Base-by-base conservation (phyloP, 2,329 filamentous ascomycete species). In the Trichoderma atrobrunneum region DNA sequence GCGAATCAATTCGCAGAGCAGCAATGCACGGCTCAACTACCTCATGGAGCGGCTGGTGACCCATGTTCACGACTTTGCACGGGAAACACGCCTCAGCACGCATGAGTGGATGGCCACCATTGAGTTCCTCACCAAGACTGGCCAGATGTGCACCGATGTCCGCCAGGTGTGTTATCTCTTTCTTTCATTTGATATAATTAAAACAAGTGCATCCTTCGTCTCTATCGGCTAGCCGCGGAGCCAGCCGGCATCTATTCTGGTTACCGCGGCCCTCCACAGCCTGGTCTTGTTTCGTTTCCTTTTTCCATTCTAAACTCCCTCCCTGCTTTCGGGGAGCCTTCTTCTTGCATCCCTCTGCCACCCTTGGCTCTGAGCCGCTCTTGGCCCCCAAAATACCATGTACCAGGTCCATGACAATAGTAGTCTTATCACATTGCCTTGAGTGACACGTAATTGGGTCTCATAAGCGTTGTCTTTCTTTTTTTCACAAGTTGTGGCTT, bases 31-130 rank as follows among this genome's bases (percentile, higher is more conserved):
- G 16, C 80, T 92, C 70, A 90, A 87, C 75, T 94, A 91, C 77
- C 80, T 95, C 26, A 84, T 94, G 71, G 89, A 93, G 75, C 84
- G 90, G 7, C 85, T 93, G 1, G 90, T 94, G 32, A 87, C 87
- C 2, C 92, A 94, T 80, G 82, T 94, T 0, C 92, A 95, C 80
- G 91, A 93, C 79, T 93, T 94, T 78, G 91, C 91, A 1, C 86
- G 92, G 39, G 92, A 95, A 79, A 94, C 92, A 0, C 83, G 92
- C 57, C 85, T 94, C 32, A 92, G 88, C 75, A 92, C 90, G 5
- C 82, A 87, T 3, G 92, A 95, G 82, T 94, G 92, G 92, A 91
- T 91, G 88, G 82, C 86, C 0, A 91, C 89, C 0, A 84, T 94
- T 65, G 81, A 88, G 28, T 94, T 94, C 81, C 81, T 94, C 18